Percentiles rank a stretch among this genome's conserved stretches.
phyloP scores from a whole-genome alignment of 1,284 basidiomycete species.

The Tilletia caries region DNA sequence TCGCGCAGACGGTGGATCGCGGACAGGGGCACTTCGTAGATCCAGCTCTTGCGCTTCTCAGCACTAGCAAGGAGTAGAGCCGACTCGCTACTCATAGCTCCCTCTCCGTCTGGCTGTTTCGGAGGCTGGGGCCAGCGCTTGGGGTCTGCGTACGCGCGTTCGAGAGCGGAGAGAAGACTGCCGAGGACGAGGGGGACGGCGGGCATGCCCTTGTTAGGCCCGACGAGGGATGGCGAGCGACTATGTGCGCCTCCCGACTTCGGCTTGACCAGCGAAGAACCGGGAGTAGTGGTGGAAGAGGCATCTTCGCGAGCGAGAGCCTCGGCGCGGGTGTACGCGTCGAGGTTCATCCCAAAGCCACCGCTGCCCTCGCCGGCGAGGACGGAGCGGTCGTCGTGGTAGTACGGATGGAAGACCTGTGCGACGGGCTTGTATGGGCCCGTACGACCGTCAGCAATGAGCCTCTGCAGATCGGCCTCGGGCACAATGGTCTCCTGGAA shows the following conservation, averaged over 20 bases:
- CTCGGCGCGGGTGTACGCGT: conserved; percentile 31
- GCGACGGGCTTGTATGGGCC: conserved; percentile 45
- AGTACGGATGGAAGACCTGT: conserved; percentile 47
- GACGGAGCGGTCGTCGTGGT: conserved; percentile 45
- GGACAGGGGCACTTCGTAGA: conserved; percentile 70
- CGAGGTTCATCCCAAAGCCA: conserved; percentile 49
- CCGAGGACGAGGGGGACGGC: conserved; percentile 70
- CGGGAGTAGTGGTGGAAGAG: not conserved
- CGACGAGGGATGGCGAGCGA: not conserved
- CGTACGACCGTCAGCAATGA: conserved; percentile 37
- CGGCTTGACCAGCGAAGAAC: no score
- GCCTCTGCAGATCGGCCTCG: not conserved
- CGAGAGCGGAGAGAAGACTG: conserved; percentile 66
- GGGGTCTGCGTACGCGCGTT: conserved; percentile 65
- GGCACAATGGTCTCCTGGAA: not conserved
- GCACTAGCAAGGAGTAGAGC: conserved; percentile 19
- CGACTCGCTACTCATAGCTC: not conserved
- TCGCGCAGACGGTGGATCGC: conserved; percentile 73
- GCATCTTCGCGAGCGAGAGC: conserved; percentile 24
- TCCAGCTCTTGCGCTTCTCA: conserved; percentile 87
- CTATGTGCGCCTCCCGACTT: conserved; percentile 14
- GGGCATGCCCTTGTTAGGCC: conserved; percentile 22
- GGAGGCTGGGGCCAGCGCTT: conserved; percentile 32
- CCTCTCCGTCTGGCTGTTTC: conserved; percentile 12
- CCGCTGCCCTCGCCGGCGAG: conserved; percentile 35